Evolutionary conservation across 1,284 basidiomycete genomes (phyloP), one percentile per base, ranked within the genome.

Genomic region (Cryptococcus sp.): DNA sequence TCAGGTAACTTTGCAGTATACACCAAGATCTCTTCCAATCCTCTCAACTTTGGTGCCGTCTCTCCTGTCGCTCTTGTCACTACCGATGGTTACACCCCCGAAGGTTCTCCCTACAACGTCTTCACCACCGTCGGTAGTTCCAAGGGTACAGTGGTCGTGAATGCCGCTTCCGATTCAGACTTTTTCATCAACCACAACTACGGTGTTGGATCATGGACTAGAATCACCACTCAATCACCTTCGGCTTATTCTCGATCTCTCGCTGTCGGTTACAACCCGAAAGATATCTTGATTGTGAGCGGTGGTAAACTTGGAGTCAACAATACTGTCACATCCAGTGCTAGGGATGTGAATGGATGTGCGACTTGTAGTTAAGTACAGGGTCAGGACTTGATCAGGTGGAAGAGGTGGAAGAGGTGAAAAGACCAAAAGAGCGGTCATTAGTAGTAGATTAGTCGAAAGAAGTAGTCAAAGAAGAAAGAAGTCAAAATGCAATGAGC

Each of bases 111-210:
- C 1, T 61, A 63, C 48, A 64, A 71, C 35, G 64, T 65, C 42
- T 76, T 71, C 70, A 77, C 72, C 4, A 61, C 67, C 0, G 56
- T 63, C 34, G 73, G 72, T 23, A 64, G 66, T 7, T 46, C 46
- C 5, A 72, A 72, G 53, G 73, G 73, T 2, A 72, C 72, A 11
- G 63, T 77, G 11, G 68, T 73, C 41, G 70, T 75, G 35, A 70
- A 60, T 42, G 68, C 70, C n/a, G 60, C 59, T 52, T 60, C 58
- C 11, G 44, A 52, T 46, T n/a, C 50, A 8, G 60, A 60, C 52
- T 45, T 62, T 11, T 65, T 57, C 48, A 53, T 60, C 57, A 65
- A 61, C 53, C 45, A 48, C 46, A 55, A 59, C 36, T 46, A 55
- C 8, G 63, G 60, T 8, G 33, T 49, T 1, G 56, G 58, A 6